Evolutionary conservation across 179 eudicot genomes (phyloP), one percentile per base, ranked within the genome.

Genomic region (Pouteria campechiana): DNA sequence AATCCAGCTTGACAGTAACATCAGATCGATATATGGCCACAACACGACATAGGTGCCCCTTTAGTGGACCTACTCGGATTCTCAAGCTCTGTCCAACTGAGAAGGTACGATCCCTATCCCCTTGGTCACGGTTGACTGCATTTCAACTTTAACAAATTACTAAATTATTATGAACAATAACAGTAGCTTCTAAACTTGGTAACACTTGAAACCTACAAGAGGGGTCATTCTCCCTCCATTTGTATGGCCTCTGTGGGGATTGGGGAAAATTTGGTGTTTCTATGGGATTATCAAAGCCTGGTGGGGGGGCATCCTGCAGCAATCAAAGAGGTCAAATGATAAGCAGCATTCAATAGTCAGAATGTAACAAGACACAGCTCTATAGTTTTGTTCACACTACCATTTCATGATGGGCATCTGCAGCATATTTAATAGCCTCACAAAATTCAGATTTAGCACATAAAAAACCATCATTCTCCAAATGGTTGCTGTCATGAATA

Each of bases 11-110:
- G 57, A 90, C 98, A 17, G 87, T 79, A 55, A 90, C 70, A 52
- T 82, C 92, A 47, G 96, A 72, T 38, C 68, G 78, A 24, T 94
- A 92, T 48, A 90, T 30, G 18, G 96, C 96, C 60, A 87, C 37
- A 30, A 83, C 96, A 33, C 94, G 84, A 50, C 98, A 90, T 24
- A 74, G 75, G 58, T 86, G 87, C 25, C 98, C 98, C 77, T 90
- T 90, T 41, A 90, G 69, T 50, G 98, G 98, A 10, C 98, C 98
- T 57, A 79, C 70, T 55, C 77, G 74, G 45, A 90, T 82, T 69
- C 96, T 79, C 68, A 87, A 60, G 33, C 82, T 60, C 51, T 90
- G 96, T 9, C 98, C 98, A 67, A 87, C 74, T 43, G 87, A 73
- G 51, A 82, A 90, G 63, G 68, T 56, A 16, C 54, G 85, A 32